Percentiles rank a stretch among this genome's conserved stretches.
Evolutionary conservation across 192 early-diverging fungal species (phyloP).

Genomic region (Backusella tarrabulga): DNA sequence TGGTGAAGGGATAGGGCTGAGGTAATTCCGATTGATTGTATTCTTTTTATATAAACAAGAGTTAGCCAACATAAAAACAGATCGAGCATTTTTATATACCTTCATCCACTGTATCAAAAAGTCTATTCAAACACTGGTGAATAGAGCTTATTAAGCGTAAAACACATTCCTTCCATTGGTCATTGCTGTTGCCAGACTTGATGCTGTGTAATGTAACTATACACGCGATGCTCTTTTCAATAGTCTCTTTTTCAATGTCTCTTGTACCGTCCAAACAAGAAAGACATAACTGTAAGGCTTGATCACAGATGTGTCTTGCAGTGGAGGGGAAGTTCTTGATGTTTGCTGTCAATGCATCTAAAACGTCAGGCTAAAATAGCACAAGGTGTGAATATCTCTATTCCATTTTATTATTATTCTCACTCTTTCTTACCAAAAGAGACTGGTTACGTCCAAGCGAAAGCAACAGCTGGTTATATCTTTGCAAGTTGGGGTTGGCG

Average conservation of each 20-base stretch:
- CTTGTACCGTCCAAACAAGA: conserved; percentile 46
- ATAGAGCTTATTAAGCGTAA: conserved; percentile 46
- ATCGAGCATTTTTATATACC: conserved; percentile 20
- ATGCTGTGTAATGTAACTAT: conserved; percentile 41
- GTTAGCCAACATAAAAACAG: neutral
- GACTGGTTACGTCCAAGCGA: conserved; percentile 40
- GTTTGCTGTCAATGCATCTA: conserved; percentile 41
- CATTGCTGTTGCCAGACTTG: conserved; percentile 21
- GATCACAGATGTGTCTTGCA: conserved; percentile 44
- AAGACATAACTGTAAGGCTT: conserved; percentile 46
- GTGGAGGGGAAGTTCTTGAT: conserved; percentile 49
- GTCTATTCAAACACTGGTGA: conserved; percentile 41
- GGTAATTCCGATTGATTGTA: neutral
- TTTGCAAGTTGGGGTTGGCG: conserved; percentile 47
- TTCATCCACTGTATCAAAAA: conserved; percentile 56
- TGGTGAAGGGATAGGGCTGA: neutral
- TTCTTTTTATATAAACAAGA: conserved; percentile 15
- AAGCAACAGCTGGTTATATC: conserved; percentile 47
- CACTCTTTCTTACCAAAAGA: conserved; percentile 39
- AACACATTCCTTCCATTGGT: conserved; percentile 44
- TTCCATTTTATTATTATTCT: neutral
- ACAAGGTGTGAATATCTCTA: neutral
- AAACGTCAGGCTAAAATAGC: conserved; percentile 36
- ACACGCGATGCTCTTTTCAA: conserved; percentile 38
- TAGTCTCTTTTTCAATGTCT: conserved; percentile 30